phyloP scores from a whole-genome alignment of 2,329 filamentous ascomycete species.

The Didymosphaeria variabile region DNA sequence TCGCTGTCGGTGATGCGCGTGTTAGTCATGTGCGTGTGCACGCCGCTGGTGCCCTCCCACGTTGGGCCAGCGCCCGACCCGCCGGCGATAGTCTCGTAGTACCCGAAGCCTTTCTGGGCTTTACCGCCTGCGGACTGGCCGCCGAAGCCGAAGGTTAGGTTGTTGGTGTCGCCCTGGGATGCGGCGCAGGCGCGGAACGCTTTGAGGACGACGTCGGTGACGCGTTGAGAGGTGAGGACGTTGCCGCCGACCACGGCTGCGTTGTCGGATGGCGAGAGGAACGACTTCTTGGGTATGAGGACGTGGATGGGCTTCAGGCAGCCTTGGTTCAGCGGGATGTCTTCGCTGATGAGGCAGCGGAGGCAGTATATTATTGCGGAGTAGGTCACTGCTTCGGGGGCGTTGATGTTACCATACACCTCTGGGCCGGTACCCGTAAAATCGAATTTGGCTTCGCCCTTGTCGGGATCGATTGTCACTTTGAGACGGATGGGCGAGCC shows the following conservation, averaged over 20 bases:
- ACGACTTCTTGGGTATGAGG: constrained; percentile 74
- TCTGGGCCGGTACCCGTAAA: constrained; percentile 81
- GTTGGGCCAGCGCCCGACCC: constrained; percentile 76
- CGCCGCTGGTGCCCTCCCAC: constrained; percentile 78
- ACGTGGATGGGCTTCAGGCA: constrained; percentile 81
- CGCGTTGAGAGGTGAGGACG: constrained; percentile 77
- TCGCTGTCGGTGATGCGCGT: constrained; percentile 84
- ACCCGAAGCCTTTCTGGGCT: constrained; percentile 80
- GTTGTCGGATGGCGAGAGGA: constrained; percentile 77
- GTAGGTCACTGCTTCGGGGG: constrained; percentile 82
- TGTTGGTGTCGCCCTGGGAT: constrained; percentile 83
- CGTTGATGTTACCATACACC: constrained; percentile 82
- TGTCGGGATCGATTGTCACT: constrained; percentile 76
- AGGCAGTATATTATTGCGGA: constrained; percentile 88
- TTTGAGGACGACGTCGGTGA: constrained; percentile 84
- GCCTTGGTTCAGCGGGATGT: constrained; percentile 88
- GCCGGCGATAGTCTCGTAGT: constrained; percentile 86
- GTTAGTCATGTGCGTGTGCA: constrained; percentile 90
- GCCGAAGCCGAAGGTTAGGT: constrained; percentile 84
- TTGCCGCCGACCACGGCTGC: constrained; percentile 87
- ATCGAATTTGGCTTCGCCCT: constrained; percentile 81
- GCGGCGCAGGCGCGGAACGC: constrained; percentile 83
- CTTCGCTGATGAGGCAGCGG: constrained; percentile 79
- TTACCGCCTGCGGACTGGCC: constrained; percentile 57
- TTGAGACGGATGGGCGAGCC: constrained; percentile 79